Base-by-base conservation (phyloP, 441 rosid species). In the Gossypium davidsonii region DNA sequence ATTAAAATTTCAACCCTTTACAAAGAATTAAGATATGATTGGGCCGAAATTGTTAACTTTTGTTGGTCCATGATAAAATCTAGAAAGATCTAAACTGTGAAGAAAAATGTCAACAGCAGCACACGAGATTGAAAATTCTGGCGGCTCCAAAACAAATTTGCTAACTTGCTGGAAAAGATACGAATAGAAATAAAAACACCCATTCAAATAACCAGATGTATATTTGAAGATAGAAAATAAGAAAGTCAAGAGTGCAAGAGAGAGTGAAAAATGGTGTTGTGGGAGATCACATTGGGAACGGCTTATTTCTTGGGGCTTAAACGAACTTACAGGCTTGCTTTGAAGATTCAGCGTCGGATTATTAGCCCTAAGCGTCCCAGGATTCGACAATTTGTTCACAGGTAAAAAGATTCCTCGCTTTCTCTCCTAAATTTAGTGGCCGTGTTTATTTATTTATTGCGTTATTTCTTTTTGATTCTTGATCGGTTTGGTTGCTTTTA, bases 271-370 rank as follows among this genome's bases (percentile, higher is more conserved):
- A 94, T 94, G 99, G 98, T 94, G 74, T 81, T 91, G 1, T 94
- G 99, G 99, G 99, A 94, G 87, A 85, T 94, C 82, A 88, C 96
- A 25, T 62, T 94, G 78, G 97, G 82, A 58, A 91, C 97, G 17
- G 99, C 98, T 14, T 94, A 90, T 81, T 86, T 94, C 80, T 81
- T 94, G 62, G 99, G 98, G 51, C 83, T 92, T 15, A 90, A 82
- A 53, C 90, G 96, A 23, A 90, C 96, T 65, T 91, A 90, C 70
- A 85, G 74, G 71, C 90, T 94, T 63, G 92, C 90, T 53, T 79
- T 88, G 83, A 81, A 74, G 90, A 82, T 88, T 79, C 96, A 94
- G 75, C 91, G 94, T 42, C 86, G 88, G 59, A 51, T 90, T 72
- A 83, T 92, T 63, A 69, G 85, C 70, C 86, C 94, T 6, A 85